phyloP scores from a whole-genome alignment of 192 early-diverging fungal species.

The Lunasporangiospora selenospora region DNA sequence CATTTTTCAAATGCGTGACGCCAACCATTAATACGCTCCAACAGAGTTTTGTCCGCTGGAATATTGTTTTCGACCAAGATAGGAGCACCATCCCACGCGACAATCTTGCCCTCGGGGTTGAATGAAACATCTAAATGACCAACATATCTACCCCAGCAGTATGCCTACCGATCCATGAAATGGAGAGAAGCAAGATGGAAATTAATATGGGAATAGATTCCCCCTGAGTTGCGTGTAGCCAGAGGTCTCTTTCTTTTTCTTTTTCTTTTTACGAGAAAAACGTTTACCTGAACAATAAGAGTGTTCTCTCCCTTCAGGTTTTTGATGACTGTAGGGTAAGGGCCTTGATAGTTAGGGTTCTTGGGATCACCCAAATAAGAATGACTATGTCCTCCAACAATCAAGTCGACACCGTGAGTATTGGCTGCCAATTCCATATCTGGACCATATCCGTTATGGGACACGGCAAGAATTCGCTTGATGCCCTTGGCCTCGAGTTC shows the following conservation, averaged over 20 bases:
- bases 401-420: conserved; percentile 64
- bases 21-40: conserved; percentile 51
- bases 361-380: conserved; percentile 63
- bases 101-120: conserved; percentile 59
- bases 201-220: no score
- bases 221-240: no score
- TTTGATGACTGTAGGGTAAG: conserved; percentile 73
- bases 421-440: conserved; percentile 67
- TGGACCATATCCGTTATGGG: conserved; percentile 78
- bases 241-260: no score
- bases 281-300: conserved; percentile 73
- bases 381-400: conserved; percentile 84
- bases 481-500: conserved; percentile 65
- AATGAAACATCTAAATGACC: conserved; percentile 68
- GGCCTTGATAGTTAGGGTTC: conserved; percentile 59
- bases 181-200: no score
- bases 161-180: no score
- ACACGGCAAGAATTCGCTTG: conserved; percentile 70
- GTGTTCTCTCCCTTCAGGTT: conserved; percentile 70
- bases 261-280: no score
- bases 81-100: conserved; percentile 62
- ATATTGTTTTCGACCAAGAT: conserved; percentile 63
- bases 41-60: conserved; percentile 52
- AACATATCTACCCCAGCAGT: conserved; percentile 67
- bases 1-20: conserved; percentile 56